Evolutionary conservation across 768 basidiomycete species (phyloP), one percentile per base, ranked within the genome.

Genomic region (Serpula lacrymans): DNA sequence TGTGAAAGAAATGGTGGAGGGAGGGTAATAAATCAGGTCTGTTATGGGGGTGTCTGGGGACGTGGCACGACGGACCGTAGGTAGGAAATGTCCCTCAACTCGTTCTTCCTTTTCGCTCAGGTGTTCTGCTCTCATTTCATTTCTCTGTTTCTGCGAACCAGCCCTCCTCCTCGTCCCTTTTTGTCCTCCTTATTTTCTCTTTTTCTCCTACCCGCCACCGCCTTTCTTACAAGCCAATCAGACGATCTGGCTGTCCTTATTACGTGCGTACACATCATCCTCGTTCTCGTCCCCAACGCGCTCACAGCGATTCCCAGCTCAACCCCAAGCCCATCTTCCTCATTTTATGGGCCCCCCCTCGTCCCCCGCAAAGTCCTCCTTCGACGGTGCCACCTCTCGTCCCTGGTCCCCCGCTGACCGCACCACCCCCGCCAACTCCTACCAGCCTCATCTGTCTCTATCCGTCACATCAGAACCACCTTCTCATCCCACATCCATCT

Each of bases 391-490:
- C 39, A 47, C 40, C 26, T 44, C 52, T 31, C 51, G 54, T 24
- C 41, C 59, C 34, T 65, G 65, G 60, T 59, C 64, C 11, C 53
- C 59, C 34, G 39, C 54, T 16, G 56, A 59, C 41, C 63, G 62
- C 32, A 63, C 67, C 9, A 59, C 70, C 18, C 51, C 68, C 25
- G 64, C 65, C 53, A 69, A 67, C 21, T 54, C 63, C 7, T 44
- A 54, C 34, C 14, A 33, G 11, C 41, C 33, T 42, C 45, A 55
- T 44, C 50, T 48, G 34, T 49, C 50, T 35, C 40, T 51, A 42
- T 54, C 58, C 29, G 32, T 49, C 20, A 40, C 49, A 45, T 49
- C 60, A 42, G 62, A 60, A 31, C 45, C 36, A 28, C 53, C 42
- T 48, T 46, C 63, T 30, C 54, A 51, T 43, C 54, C 60, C 26